These are phyloP conservation scores for Phialophora chinensis DNA, from an alignment of 2,329 filamentous ascomycete genomes.

Conservation along the genomic window DNA sequence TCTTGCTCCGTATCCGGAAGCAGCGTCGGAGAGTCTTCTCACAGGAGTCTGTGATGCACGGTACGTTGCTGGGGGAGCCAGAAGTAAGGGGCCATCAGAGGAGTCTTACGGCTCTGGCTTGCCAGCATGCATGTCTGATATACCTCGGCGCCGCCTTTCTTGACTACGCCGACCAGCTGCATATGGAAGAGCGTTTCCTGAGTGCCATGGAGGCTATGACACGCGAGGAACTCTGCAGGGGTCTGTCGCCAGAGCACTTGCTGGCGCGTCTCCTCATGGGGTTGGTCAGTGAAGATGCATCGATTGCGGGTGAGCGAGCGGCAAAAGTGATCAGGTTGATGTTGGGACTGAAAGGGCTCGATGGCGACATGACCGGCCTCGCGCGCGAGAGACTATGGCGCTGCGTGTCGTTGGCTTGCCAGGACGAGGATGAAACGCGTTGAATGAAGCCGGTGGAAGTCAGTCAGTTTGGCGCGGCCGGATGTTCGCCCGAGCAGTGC, in stretches of 20 bases:
- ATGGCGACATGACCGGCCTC: neutral
- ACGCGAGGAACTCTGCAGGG: neutral
- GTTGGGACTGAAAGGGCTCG: neutral
- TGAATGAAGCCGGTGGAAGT: neutral
- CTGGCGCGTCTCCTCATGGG: constrained; percentile 1
- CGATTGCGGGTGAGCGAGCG: neutral
- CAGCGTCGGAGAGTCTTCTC: constrained; percentile 5
- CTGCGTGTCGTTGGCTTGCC: neutral
- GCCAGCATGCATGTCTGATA: constrained; percentile 2
- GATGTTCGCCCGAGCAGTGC: neutral
- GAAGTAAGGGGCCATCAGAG: neutral
- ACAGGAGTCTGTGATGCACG: neutral
- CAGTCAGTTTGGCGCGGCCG: neutral
- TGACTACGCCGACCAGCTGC: neutral
- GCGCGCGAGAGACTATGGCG: constrained; percentile 2
- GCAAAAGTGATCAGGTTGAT: neutral
- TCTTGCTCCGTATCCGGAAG: neutral
- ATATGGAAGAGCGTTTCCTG: neutral
- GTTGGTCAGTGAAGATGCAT: neutral
- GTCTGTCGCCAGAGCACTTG: constrained; percentile 4
- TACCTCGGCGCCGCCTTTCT: neutral
- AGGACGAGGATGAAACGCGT: neutral
- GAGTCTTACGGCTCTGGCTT: neutral
- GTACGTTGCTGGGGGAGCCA: neutral
- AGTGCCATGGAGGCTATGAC: neutral